These are phyloP conservation scores for Metrosideros polymorpha DNA, from an alignment of 441 rosid species.

Conservation along the genomic window DNA sequence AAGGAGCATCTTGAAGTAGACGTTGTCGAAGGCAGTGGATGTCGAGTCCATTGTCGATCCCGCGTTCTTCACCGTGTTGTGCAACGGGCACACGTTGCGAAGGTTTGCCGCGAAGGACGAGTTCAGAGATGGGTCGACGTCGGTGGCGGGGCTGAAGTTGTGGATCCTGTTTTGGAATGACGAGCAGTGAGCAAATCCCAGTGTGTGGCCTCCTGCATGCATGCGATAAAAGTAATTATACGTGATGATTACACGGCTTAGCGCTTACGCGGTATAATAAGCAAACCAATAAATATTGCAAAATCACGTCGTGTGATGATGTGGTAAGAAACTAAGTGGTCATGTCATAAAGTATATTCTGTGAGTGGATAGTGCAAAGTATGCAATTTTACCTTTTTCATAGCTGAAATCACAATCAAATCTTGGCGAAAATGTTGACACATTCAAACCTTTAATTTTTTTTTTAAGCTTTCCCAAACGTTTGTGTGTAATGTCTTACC, in stretches of 20 bases:
- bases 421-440: background rate
- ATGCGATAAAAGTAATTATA: background rate
- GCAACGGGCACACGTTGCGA: slow-evolving; percentile 28
- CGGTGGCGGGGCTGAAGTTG: slow-evolving; percentile 43
- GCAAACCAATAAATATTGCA: background rate
- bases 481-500: slow-evolving; percentile 13
- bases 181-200: slow-evolving; percentile 59
- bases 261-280: background rate
- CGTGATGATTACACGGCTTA: background rate
- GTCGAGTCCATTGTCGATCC: slow-evolving; percentile 39
- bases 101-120: slow-evolving; percentile 40
- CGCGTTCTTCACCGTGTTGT: slow-evolving; percentile 30
- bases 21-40: slow-evolving; percentile 37
- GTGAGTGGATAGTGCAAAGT: background rate
- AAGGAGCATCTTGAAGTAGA: slow-evolving; percentile 37
- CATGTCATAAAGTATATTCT: background rate
- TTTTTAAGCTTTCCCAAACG: background rate
- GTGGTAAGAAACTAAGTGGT: background rate
- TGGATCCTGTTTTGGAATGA: slow-evolving; percentile 54
- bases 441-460: background rate
- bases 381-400: background rate
- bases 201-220: slow-evolving; percentile 46
- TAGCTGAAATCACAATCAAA: background rate
- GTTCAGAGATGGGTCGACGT: slow-evolving; percentile 36
- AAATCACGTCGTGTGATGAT: background rate